phyloP scores from a whole-genome alignment of 2,329 filamentous ascomycete genomes.

The Pochonia chlamydosporia region DNA sequence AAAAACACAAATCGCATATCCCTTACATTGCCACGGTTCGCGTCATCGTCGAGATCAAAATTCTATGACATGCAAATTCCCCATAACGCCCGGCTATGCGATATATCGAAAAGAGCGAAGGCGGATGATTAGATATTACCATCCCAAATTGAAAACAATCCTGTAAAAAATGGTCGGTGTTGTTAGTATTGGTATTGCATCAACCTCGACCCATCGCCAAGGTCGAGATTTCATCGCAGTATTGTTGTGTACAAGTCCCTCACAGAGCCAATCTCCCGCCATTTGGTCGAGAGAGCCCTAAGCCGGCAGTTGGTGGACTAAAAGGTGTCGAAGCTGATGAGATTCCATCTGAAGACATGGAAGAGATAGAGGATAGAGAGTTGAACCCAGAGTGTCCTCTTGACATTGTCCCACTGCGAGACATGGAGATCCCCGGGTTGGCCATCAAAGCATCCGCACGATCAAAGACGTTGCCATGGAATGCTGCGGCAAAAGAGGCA shows the following conservation, averaged over 20 bases:
- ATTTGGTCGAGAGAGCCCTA: constrained; percentile 27
- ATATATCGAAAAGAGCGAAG: background rate
- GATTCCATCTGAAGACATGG: constrained; percentile 34
- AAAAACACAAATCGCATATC: background rate
- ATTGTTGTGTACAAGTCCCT: background rate
- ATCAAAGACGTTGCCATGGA: constrained; percentile 55
- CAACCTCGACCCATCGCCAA: background rate
- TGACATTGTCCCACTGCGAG: constrained; percentile 42
- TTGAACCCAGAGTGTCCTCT: constrained; percentile 33
- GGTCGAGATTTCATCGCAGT: background rate
- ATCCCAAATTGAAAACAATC: background rate
- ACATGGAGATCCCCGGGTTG: constrained; percentile 53
- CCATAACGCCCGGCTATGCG: constrained; percentile 11
- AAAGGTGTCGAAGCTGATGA: constrained; percentile 25
- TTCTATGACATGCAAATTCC: constrained; percentile 1
- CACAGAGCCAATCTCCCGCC: constrained; percentile 33
- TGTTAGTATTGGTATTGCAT: background rate
- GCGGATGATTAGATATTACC: background rate
- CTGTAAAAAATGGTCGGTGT: background rate
- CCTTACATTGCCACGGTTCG: constrained; percentile 6
- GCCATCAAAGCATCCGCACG: constrained; percentile 52
- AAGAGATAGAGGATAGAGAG: constrained; percentile 34
- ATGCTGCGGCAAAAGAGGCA: constrained; percentile 48
- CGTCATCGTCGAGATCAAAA: constrained; percentile 5
- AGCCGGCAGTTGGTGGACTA: constrained; percentile 23